A percentile compares a stretch with the other conserved stretches of the same genome.
phyloP scores from a whole-genome alignment of 2,329 filamentous ascomycete genomes.

The Bertia moriformis region DNA sequence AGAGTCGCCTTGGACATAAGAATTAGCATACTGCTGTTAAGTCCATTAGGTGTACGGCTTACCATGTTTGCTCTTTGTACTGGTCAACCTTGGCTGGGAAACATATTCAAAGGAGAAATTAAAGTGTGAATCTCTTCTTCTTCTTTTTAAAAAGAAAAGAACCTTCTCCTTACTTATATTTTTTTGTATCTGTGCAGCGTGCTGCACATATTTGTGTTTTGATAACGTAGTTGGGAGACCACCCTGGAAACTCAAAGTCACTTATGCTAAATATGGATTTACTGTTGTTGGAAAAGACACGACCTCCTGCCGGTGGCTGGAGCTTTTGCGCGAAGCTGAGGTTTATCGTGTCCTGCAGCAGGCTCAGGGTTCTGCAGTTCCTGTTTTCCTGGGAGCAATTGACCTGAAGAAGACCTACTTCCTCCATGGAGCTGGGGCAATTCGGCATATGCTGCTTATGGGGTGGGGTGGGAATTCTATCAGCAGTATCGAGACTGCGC shows the following conservation, averaged over 20 bases:
- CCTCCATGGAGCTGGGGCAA: slow-evolving; percentile 11
- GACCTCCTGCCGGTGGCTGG: slow-evolving; percentile 9
- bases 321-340: slow-evolving; percentile 10
- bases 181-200: too few species aligned
- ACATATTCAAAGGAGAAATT: background rate
- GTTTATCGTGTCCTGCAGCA: slow-evolving; percentile 10
- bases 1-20: too few species aligned
- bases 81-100: background rate
- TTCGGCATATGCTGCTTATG: slow-evolving; percentile 15
- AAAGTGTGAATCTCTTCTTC: background rate
- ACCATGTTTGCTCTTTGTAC: too few species aligned
- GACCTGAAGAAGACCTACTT: slow-evolving; percentile 11
- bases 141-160: background rate
- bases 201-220: background rate
- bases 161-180: too few species aligned
- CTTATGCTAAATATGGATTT: slow-evolving; percentile 7
- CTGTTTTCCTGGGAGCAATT: slow-evolving; percentile 12
- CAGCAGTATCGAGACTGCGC: slow-evolving; percentile 1
- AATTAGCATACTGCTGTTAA: too few species aligned
- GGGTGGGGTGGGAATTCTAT: slow-evolving; percentile 10
- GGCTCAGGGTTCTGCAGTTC: slow-evolving; percentile 12
- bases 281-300: slow-evolving; percentile 14
- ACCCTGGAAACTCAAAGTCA: slow-evolving; percentile 1
- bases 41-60: too few species aligned
- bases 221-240: background rate